These are phyloP conservation scores for Diphasiastrum complanatum DNA, from an alignment of 83 land plant species.

Conservation along the genomic window DNA sequence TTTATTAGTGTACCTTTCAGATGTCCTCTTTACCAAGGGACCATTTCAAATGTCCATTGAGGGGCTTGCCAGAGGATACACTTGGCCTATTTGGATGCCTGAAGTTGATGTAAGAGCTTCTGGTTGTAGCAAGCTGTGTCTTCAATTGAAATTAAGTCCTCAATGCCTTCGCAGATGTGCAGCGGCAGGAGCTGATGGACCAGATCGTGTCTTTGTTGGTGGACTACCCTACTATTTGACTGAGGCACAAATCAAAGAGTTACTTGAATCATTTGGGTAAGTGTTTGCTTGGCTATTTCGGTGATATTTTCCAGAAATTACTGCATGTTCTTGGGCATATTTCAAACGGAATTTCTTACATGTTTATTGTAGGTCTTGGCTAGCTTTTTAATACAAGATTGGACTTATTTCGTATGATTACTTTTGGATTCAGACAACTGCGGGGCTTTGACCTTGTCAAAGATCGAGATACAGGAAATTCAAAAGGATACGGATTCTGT, in stretches of 20 bases:
- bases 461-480: slow-evolving; percentile 20
- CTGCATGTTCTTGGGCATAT: no score
- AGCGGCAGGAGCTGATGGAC: no score
- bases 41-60: no score
- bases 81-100: no score
- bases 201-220: slow-evolving; percentile 9
- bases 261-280: slow-evolving; percentile 21
- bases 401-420: background rate
- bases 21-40: no score
- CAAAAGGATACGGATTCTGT: slow-evolving; percentile 13
- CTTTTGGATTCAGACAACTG: slow-evolving; percentile 5
- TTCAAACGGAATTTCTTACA: background rate
- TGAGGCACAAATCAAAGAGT: slow-evolving; percentile 8
- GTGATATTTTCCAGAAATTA: no score
- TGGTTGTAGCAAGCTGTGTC: no score
- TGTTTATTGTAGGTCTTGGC: background rate
- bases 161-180: background rate
- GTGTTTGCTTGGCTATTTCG: no score
- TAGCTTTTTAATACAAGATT: background rate
- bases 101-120: no score
- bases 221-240: slow-evolving; percentile 10
- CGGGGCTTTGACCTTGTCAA: slow-evolving; percentile 19
- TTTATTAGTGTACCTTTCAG: no score
- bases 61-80: no score
- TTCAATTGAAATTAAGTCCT: no score